Evolutionary conservation across 108 stramenopile species (phyloP), one percentile per base, ranked within the genome.

Genomic region (Cylindrotheca closterium): DNA sequence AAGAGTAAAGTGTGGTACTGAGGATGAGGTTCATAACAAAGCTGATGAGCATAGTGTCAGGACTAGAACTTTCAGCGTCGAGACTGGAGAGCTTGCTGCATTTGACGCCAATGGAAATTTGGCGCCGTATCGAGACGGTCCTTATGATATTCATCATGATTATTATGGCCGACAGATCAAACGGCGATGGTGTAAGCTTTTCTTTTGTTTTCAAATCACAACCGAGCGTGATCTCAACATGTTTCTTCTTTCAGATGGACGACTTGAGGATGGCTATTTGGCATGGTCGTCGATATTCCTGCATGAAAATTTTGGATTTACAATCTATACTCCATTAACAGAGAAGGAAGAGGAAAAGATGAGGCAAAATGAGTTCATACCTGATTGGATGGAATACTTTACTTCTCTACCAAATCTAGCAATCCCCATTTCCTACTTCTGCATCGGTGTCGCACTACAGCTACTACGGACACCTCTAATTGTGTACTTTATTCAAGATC

Each of bases 401-500:
- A 58, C 28, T 4, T 65, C 63, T 1, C 45, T 76, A 45, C 75
- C 68, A 15, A 76, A 76, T 46, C 30, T 76, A n/a, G 75, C 68
- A 2, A 70, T 76, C 25, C 66, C 75, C 22, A 27, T 70, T 23
- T 61, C 59, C 1, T 76, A 76, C 42, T 76, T 76, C 32, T 70
- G 68, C 46, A 62, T 76, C 15, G 75, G 75, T 0, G 60, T 70
- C 3, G 68, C 69, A 0, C 34, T 70, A 4, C 68, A 70, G 30
- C 68, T 76, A 3, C 33, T 76, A 1, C 31, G 75, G 2, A 76
- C 75, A 15, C 65, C 65, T 12, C 32, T 77, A 12, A 72, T 72
- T 31, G 71, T 72, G 12, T 72, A 72, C 55, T 62, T 72, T 29
- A 72, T 72, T 37, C 60, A 65, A 56, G 71, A 72, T 65, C 54